Evolutionary conservation across 805 yeast genomes (phyloP).

Genomic region (Myxozyma neotropica): DNA sequence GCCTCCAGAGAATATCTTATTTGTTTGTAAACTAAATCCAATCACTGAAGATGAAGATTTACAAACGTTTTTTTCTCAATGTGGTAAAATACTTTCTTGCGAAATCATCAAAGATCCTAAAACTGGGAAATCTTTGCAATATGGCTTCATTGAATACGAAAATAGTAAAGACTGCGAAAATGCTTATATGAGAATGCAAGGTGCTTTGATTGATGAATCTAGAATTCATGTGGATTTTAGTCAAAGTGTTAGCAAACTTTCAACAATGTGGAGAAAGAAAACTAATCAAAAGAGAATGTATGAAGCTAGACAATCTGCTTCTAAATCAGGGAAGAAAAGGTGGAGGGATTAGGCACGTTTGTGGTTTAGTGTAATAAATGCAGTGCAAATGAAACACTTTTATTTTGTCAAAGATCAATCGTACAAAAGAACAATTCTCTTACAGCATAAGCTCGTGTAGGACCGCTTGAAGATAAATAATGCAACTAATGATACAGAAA

Average conservation of each 20-base stretch:
- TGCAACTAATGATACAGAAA: background rate
- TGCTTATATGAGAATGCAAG: slow-evolving; percentile 66
- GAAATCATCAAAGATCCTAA: slow-evolving; percentile 55
- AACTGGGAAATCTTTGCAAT: slow-evolving; percentile 56
- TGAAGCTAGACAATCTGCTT: slow-evolving; percentile 11
- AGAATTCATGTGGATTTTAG: slow-evolving; percentile 69
- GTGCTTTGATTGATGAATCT: slow-evolving; percentile 63
- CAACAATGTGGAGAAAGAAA: slow-evolving; percentile 19
- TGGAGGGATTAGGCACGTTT: slow-evolving; percentile 14
- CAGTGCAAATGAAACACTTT: background rate
- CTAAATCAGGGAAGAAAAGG: background rate
- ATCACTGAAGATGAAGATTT: slow-evolving; percentile 62
- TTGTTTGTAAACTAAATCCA: slow-evolving; percentile 65
- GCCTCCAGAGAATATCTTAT: slow-evolving; percentile 64
- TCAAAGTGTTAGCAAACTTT: slow-evolving; percentile 53
- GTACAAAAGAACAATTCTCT: too few species aligned
- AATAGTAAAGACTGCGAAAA: slow-evolving; percentile 54
- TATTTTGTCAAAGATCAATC: too few species aligned
- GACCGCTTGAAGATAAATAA: too few species aligned
- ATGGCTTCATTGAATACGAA: slow-evolving; percentile 65
- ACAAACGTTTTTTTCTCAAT: slow-evolving; percentile 58
- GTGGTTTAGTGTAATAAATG: too few species aligned
- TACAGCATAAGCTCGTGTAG: too few species aligned
- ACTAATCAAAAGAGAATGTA: slow-evolving; percentile 21
- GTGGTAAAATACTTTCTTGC: slow-evolving; percentile 57